Evolutionary conservation across 2,329 filamentous ascomycete species (phyloP).

Genomic region (Botrytis byssoidea): DNA sequence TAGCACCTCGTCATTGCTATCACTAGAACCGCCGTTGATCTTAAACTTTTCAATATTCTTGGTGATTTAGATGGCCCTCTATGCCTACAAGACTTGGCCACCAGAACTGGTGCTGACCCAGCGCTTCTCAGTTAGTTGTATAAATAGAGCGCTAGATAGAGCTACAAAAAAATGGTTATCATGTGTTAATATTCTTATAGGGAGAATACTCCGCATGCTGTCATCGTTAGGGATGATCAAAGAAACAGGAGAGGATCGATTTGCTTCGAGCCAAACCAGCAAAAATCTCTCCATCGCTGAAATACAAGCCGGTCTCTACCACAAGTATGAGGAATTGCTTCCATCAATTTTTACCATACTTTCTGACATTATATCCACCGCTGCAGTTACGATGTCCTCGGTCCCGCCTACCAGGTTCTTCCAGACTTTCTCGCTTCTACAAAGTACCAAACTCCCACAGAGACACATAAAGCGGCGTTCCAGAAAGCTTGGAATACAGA

Average conservation of each 20-base stretch:
- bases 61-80: neutral
- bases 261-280: neutral
- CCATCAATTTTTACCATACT: neutral
- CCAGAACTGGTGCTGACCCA: neutral
- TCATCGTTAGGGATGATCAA: constrained; percentile 3
- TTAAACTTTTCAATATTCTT: neutral
- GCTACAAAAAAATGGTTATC: too few species aligned
- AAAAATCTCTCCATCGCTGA: neutral
- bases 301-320: constrained; percentile 1
- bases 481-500: constrained; percentile 23
- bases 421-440: neutral
- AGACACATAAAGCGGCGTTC: constrained; percentile 8
- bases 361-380: neutral
- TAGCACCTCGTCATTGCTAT: constrained; percentile 5
- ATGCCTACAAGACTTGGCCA: neutral
- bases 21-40: neutral
- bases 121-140: neutral
- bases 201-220: constrained; percentile 3
- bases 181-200: neutral
- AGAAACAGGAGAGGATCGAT: neutral
- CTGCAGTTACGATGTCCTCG: neutral
- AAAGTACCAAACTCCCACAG: neutral
- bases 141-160: neutral
- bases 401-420: neutral
- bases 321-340: neutral